Evolutionary conservation across 495 filamentous ascomycete genomes (phyloP).

Genomic region (Neurospora cerealis): DNA sequence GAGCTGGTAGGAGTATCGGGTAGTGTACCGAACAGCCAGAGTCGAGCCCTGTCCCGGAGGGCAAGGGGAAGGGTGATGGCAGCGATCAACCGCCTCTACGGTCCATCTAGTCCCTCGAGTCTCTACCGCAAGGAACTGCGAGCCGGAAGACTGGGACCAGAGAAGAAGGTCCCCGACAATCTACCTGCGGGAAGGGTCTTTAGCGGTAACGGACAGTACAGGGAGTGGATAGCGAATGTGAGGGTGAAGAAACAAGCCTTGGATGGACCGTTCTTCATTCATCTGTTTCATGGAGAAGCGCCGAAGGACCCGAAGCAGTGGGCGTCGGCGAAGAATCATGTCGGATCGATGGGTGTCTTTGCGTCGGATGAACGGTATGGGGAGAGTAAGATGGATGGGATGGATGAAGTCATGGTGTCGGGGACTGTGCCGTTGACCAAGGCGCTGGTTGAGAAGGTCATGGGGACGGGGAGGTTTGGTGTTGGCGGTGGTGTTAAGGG

Average conservation of each 20-base stretch:
- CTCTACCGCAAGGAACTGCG: constrained; percentile 16
- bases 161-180: not conserved
- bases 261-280: constrained; percentile 43
- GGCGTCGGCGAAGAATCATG: constrained; percentile 32
- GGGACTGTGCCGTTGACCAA: constrained; percentile 50
- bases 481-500: not conserved
- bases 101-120: constrained; percentile 28
- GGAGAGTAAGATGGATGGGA: constrained; percentile 8
- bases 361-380: constrained; percentile 1
- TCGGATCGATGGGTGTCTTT: constrained; percentile 50
- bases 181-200: constrained; percentile 10
- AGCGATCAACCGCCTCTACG: constrained; percentile 47
- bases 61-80: constrained; percentile 26
- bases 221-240: constrained; percentile 55
- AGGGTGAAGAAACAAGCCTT: constrained; percentile 46
- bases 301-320: constrained; percentile 30
- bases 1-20: constrained; percentile 32
- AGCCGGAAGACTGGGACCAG: not conserved
- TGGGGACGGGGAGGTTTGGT: not conserved
- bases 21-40: not conserved
- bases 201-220: constrained; percentile 22
- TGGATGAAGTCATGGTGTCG: constrained; percentile 22
- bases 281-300: constrained; percentile 48
- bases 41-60: constrained; percentile 12
- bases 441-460: constrained; percentile 34